Evolutionary conservation across 768 basidiomycete species (phyloP).

Genomic region (Hortiboletus campestris): DNA sequence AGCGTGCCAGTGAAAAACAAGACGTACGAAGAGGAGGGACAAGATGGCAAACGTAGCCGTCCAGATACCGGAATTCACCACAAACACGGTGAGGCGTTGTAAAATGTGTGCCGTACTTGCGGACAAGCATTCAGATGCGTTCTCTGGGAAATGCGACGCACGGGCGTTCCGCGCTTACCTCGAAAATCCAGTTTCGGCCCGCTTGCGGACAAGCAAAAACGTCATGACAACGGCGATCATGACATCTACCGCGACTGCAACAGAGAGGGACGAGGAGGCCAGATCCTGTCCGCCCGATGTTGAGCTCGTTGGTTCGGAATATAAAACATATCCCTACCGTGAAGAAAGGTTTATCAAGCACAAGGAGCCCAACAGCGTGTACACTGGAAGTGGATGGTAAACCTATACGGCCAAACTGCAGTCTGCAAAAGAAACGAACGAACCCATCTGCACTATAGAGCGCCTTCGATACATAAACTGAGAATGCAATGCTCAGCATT

Average conservation of each 20-base stretch:
- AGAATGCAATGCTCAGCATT: background rate
- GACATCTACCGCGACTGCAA: conserved; percentile 7
- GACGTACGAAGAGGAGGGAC: conserved; percentile 44
- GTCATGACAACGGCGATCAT: conserved; percentile 4
- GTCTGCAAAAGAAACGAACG: background rate
- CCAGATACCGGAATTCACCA: conserved; percentile 36
- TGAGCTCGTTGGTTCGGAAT: background rate
- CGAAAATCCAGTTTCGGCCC: background rate
- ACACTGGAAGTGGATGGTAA: background rate
- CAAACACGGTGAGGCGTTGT: conserved; percentile 8
- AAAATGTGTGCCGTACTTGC: conserved; percentile 9
- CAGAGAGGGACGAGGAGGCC: background rate
- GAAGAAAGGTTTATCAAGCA: background rate
- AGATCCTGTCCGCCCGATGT: background rate
- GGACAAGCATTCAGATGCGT: background rate
- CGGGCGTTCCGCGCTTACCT: background rate
- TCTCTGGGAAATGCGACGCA: too few relatives aligned
- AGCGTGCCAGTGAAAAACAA: background rate
- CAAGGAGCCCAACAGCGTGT: background rate
- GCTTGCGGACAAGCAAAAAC: conserved; percentile 6
- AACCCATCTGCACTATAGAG: conserved; percentile 7
- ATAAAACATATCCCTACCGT: background rate
- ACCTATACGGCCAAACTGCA: background rate
- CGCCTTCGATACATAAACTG: conserved; percentile 1
- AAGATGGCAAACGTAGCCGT: conserved; percentile 51